These are phyloP conservation scores for Oehlia diaphana DNA, from an alignment of 192 early-diverging fungal species.

Conservation along the genomic window DNA sequence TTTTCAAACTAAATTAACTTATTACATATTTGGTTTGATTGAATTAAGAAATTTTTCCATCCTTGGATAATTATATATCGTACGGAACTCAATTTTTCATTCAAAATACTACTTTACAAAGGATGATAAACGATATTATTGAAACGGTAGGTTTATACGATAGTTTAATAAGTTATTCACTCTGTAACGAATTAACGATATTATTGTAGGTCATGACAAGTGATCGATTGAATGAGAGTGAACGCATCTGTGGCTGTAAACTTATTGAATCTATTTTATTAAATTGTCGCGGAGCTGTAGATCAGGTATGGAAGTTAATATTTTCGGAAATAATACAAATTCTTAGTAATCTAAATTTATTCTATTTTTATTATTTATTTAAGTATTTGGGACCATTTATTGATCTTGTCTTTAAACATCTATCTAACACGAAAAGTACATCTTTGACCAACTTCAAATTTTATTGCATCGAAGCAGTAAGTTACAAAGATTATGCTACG, in stretches of 20 bases:
- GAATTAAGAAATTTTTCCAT: slow-evolving; percentile 76
- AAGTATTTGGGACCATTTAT: slow-evolving; percentile 71
- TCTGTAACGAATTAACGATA: slow-evolving; percentile 7
- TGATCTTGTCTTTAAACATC: slow-evolving; percentile 62
- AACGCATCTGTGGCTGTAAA: slow-evolving; percentile 81
- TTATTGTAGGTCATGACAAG: slow-evolving; percentile 61
- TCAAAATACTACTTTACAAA: slow-evolving; percentile 63
- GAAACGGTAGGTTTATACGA: slow-evolving; percentile 53
- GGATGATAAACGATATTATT: slow-evolving; percentile 82
- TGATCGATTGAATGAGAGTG: slow-evolving; percentile 72
- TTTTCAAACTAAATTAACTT: background rate
- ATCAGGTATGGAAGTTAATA: slow-evolving; percentile 47
- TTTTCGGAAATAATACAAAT: background rate
- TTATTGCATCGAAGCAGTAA: slow-evolving; percentile 71
- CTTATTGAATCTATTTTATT: slow-evolving; percentile 84
- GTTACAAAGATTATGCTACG: background rate
- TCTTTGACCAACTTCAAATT: slow-evolving; percentile 71
- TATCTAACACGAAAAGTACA: slow-evolving; percentile 60
- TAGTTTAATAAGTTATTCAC: too few species aligned
- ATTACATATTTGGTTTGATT: background rate
- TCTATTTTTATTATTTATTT: background rate
- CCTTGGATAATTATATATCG: slow-evolving; percentile 87
- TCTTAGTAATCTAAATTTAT: background rate
- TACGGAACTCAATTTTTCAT: slow-evolving; percentile 82
- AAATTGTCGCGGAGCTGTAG: slow-evolving; percentile 80